These are phyloP conservation scores for Pythium diclinum DNA, from an alignment of 352 stramenopile genomes.

Conservation along the genomic window DNA sequence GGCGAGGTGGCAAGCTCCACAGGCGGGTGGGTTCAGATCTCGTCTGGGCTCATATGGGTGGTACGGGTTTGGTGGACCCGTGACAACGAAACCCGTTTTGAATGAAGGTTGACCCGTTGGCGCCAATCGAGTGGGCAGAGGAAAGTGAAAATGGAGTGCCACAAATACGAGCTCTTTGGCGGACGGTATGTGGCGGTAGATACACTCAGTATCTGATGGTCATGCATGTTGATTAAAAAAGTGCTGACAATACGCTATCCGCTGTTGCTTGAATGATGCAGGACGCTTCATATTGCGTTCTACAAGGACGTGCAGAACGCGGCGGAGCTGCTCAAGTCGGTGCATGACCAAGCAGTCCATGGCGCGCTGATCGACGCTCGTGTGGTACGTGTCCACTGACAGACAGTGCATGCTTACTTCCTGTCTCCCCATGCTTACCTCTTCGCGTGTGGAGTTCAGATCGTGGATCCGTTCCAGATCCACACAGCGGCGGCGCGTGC, in stretches of 20 bases:
- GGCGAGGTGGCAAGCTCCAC: not conserved
- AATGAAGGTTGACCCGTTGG: not conserved
- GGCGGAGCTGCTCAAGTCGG: conserved; percentile 42
- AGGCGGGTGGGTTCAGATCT: not conserved
- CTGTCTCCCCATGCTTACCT: not conserved
- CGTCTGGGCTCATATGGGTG: not conserved
- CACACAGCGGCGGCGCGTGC: conserved; percentile 66
- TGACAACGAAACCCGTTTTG: not conserved
- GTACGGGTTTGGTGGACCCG: not conserved
- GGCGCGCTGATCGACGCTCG: conserved; percentile 72
- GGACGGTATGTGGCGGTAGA: conserved; percentile 37
- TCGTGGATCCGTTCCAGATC: conserved; percentile 75
- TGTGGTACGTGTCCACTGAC: conserved; percentile 34
- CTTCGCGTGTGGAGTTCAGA: conserved; percentile 27
- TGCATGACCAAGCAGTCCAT: conserved; percentile 68
- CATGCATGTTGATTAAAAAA: not conserved
- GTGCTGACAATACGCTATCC: not conserved
- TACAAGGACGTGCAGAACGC: conserved; percentile 77
- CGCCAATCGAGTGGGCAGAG: conserved; percentile 17
- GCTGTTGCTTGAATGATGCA: conserved; percentile 12
- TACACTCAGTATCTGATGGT: not conserved
- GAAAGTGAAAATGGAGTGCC: conserved; percentile 48
- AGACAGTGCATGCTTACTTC: not conserved
- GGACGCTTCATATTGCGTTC: conserved; percentile 69
- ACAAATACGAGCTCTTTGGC: conserved; percentile 65